These are phyloP conservation scores for Globisporangium heterothallicum DNA, from an alignment of 352 stramenopile genomes.

Conservation along the genomic window DNA sequence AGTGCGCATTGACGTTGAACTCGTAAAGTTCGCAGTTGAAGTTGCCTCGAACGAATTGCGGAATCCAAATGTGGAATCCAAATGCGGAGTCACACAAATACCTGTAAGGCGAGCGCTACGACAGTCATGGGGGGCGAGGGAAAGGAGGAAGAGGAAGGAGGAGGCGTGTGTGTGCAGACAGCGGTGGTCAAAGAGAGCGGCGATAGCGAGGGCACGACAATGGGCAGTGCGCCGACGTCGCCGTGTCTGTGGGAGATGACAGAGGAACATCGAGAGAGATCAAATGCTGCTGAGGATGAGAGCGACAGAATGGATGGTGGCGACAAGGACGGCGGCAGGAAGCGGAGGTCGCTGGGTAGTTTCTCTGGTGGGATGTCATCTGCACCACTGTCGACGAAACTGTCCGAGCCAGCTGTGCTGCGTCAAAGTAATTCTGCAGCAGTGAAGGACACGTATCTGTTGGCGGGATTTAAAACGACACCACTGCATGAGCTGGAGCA, in stretches of 20 bases:
- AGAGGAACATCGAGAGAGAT: neutral
- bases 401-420: neutral
- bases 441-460: neutral
- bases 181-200: slow-evolving; percentile 21
- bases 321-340: neutral
- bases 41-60: no score
- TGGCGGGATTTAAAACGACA: no score
- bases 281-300: neutral
- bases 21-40: slow-evolving; percentile 14
- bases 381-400: neutral
- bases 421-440: neutral
- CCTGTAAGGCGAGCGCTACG: no score
- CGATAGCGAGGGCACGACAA: slow-evolving; percentile 29
- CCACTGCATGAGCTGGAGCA: neutral
- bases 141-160: no score
- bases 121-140: no score
- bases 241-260: slow-evolving; percentile 24
- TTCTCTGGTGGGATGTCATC: neutral
- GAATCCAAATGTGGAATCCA: neutral
- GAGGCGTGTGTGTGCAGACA: no score
- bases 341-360: neutral
- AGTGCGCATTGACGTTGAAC: neutral
- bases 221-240: slow-evolving; percentile 25
- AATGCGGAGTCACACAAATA: neutral
- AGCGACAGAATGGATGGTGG: neutral